phyloP scores from a whole-genome alignment of 345 rosid genomes.

The Eucalyptus pauciflora region DNA sequence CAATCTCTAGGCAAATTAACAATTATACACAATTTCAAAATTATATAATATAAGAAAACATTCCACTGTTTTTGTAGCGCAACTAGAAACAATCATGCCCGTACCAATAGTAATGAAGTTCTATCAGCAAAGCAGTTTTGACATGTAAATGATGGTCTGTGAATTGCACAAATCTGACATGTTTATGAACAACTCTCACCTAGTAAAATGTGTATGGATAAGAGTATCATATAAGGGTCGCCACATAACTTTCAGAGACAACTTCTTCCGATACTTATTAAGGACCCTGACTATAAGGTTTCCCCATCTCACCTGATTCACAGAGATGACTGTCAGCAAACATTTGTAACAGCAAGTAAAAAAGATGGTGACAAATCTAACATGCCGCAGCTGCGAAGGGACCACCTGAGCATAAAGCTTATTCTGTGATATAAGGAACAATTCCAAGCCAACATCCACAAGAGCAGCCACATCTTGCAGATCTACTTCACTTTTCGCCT shows the following conservation, averaged over 20 bases:
- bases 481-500: constrained; percentile 82
- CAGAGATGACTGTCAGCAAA: constrained; percentile 1
- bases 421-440: constrained; percentile 58
- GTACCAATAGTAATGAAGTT: background rate
- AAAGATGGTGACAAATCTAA: background rate
- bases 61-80: background rate
- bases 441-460: constrained; percentile 54
- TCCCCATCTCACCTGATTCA: constrained; percentile 94
- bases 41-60: background rate
- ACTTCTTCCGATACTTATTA: constrained; percentile 66
- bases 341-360: background rate
- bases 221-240: constrained; percentile 87
- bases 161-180: background rate
- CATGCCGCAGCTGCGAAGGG: background rate
- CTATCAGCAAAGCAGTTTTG: background rate
- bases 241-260: constrained; percentile 74
- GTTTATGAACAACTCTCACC: constrained; percentile 26
- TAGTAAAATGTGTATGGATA: constrained; percentile 74
- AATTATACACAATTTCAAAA: background rate
- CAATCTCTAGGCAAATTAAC: background rate
- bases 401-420: constrained; percentile 84
- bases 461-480: constrained; percentile 67
- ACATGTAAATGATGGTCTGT: background rate
- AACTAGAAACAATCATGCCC: background rate
- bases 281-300: constrained; percentile 62